Percentiles rank a stretch among this genome's conserved stretches.
Conservation (phyloP, 768 basidiomycete species). For the Rhodotorula paludigena region DNA sequence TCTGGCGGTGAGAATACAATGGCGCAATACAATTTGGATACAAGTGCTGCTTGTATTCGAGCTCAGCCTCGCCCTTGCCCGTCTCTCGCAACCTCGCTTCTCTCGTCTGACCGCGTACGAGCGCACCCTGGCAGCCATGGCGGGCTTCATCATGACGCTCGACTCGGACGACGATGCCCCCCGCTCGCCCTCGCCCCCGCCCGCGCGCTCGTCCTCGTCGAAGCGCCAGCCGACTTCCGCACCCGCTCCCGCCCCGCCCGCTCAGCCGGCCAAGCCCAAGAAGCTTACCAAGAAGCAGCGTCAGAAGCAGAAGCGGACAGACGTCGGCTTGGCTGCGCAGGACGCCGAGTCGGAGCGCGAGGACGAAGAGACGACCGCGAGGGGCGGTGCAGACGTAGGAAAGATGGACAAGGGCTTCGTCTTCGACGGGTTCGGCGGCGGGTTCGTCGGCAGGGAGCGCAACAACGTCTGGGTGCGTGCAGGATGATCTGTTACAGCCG, state of each 20-base stretch:
- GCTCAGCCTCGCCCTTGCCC: background rate
- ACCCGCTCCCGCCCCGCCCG: background rate
- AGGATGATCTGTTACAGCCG: background rate
- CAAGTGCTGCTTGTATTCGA: too few species aligned
- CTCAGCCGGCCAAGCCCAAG: conserved; percentile 2
- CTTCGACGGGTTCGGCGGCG: conserved; percentile 42
- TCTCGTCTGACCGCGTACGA: too few species aligned
- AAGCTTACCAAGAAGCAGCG: conserved; percentile 9
- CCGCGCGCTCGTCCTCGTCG: background rate
- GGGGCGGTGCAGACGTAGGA: background rate
- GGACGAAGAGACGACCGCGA: background rate
- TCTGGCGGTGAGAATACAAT: too few species aligned
- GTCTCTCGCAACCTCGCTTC: background rate
- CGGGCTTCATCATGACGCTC: conserved; percentile 41
- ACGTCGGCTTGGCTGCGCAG: background rate
- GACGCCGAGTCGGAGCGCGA: conserved; percentile 4
- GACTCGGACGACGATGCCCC: conserved; percentile 41
- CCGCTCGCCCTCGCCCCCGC: background rate
- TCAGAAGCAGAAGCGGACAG: conserved; percentile 15
- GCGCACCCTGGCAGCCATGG: conserved; percentile 2
- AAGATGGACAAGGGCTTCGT: conserved; percentile 34
- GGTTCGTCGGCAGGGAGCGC: conserved; percentile 31
- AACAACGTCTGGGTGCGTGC: conserved; percentile 41
- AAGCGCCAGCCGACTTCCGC: background rate
- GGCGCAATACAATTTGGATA: too few species aligned